Evolutionary conservation across 495 filamentous ascomycete species (phyloP).

Genomic region (Saxophila tyrrhenica): DNA sequence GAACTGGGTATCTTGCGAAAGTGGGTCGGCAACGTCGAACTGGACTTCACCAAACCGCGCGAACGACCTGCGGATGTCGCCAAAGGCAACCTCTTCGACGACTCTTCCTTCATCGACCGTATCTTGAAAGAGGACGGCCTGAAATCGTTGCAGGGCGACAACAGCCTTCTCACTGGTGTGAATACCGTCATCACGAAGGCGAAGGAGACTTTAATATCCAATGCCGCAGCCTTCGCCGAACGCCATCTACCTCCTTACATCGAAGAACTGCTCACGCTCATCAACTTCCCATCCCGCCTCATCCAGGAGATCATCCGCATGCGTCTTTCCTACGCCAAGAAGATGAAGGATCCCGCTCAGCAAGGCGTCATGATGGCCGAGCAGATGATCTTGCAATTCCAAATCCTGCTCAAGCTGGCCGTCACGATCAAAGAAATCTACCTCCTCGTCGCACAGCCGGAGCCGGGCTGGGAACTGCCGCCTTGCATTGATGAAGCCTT

Average conservation of each 20-base stretch:
- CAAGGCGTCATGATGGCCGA: conserved; percentile 85
- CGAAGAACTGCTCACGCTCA: conserved; percentile 86
- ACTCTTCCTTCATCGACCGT: conserved; percentile 88
- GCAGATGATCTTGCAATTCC: conserved; percentile 94
- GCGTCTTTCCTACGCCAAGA: conserved; percentile 80
- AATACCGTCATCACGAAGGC: conserved; percentile 81
- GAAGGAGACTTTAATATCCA: conserved; percentile 80
- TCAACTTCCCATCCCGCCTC: conserved; percentile 90
- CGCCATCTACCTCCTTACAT: conserved; percentile 94
- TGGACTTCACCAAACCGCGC: conserved; percentile 68
- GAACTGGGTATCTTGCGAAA: conserved; percentile 79
- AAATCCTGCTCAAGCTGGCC: conserved; percentile 80
- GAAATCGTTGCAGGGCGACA: conserved; percentile 74
- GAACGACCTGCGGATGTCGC: conserved; percentile 35
- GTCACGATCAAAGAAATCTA: conserved; percentile 88
- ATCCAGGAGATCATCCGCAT: conserved; percentile 95
- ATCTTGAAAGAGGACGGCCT: conserved; percentile 96
- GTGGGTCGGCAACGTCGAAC: conserved; percentile 92
- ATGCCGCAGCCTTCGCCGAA: conserved; percentile 72
- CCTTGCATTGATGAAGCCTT: conserved; percentile 96
- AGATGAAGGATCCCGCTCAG: conserved; percentile 82
- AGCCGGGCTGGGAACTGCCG: conserved; percentile 89
- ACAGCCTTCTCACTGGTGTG: conserved; percentile 76
- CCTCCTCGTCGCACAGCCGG: conserved; percentile 66
- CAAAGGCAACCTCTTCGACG: conserved; percentile 60